A percentile compares a stretch with the other conserved stretches of the same genome.
These are phyloP conservation scores for Mucor plumbeus DNA, from an alignment of 371 early-diverging fungal genomes.

Conservation along the genomic window DNA sequence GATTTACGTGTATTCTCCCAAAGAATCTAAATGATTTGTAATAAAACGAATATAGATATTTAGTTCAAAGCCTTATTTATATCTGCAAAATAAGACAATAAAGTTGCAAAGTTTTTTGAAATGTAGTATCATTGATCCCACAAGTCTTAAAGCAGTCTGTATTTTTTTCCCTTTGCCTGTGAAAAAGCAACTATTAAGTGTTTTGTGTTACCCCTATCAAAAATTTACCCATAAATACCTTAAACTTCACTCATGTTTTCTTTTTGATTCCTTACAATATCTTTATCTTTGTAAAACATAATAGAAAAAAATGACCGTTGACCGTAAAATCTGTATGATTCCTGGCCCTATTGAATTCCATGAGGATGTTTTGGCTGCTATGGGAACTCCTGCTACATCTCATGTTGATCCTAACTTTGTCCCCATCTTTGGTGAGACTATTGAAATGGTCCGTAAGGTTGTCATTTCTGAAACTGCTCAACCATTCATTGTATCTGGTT, in stretches of 20 bases:
- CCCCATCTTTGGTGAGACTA: constrained; percentile 80
- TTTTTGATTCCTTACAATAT: not conserved
- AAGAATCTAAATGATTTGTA: not conserved
- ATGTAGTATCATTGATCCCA: not conserved
- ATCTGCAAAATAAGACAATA: not conserved
- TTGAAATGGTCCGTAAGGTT: constrained; percentile 83
- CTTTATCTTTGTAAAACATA: not conserved
- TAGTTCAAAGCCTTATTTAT: not conserved
- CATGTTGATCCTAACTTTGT: constrained; percentile 92
- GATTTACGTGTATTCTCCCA: not conserved
- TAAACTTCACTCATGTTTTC: not conserved
- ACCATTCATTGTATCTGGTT: constrained; percentile 93
- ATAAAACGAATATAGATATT: not conserved
- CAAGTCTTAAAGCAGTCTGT: constrained; percentile 20
- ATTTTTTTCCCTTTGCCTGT: constrained; percentile 16
- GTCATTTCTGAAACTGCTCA: constrained; percentile 82
- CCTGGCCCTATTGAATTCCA: constrained; percentile 95
- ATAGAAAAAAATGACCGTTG: constrained; percentile 8
- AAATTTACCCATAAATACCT: constrained; percentile 17
- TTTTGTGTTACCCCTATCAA: constrained; percentile 16
- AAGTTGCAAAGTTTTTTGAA: not conserved
- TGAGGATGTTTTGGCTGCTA: constrained; percentile 79
- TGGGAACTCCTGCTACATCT: constrained; percentile 90
- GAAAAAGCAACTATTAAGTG: constrained; percentile 20
- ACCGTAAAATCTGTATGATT: constrained; percentile 87